Conservation (phyloP, 495 filamentous ascomycete species). For the Daldinia grandis region DNA sequence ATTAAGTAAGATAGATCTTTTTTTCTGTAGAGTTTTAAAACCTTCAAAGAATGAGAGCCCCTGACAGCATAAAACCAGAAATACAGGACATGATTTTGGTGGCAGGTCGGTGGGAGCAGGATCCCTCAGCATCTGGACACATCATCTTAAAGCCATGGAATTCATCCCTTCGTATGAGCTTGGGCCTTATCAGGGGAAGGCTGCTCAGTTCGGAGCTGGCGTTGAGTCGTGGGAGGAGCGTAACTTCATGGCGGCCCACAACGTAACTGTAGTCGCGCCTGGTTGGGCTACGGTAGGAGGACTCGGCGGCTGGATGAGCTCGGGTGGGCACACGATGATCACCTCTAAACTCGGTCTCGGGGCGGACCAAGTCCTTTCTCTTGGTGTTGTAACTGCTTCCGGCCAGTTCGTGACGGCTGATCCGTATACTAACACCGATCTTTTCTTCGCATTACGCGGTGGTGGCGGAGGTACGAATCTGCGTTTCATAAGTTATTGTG, state of each 20-base stretch:
- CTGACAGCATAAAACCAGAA: slow-evolving; percentile 51
- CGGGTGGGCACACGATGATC: slow-evolving; percentile 62
- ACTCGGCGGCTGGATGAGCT: slow-evolving; percentile 48
- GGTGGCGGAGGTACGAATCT: slow-evolving; percentile 52
- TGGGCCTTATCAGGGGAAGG: slow-evolving; percentile 49
- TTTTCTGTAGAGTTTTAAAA: background rate
- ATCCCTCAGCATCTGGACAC: slow-evolving; percentile 68
- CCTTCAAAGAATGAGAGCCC: background rate
- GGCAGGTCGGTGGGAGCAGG: slow-evolving; percentile 63
- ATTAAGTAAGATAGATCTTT: slow-evolving; percentile 57
- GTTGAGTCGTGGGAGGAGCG: slow-evolving; percentile 54
- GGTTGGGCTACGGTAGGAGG: slow-evolving; percentile 50
- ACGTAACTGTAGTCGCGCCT: slow-evolving; percentile 53
- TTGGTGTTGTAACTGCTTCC: slow-evolving; percentile 62
- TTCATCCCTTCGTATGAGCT: slow-evolving; percentile 53
- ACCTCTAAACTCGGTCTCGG: slow-evolving; percentile 62
- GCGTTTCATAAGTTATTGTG: background rate
- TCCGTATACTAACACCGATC: slow-evolving; percentile 58
- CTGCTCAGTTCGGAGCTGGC: slow-evolving; percentile 54
- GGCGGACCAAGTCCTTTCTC: slow-evolving; percentile 62
- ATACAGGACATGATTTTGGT: slow-evolving; percentile 71
- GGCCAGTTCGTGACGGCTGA: slow-evolving; percentile 61
- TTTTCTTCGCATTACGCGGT: slow-evolving; percentile 68
- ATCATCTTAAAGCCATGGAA: slow-evolving; percentile 57
- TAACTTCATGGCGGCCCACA: slow-evolving; percentile 41